Percentiles rank a stretch among this genome's conserved stretches.
These are phyloP conservation scores for Lithohypha guttulata DNA, from an alignment of 2,329 filamentous ascomycete genomes.

Conservation along the genomic window DNA sequence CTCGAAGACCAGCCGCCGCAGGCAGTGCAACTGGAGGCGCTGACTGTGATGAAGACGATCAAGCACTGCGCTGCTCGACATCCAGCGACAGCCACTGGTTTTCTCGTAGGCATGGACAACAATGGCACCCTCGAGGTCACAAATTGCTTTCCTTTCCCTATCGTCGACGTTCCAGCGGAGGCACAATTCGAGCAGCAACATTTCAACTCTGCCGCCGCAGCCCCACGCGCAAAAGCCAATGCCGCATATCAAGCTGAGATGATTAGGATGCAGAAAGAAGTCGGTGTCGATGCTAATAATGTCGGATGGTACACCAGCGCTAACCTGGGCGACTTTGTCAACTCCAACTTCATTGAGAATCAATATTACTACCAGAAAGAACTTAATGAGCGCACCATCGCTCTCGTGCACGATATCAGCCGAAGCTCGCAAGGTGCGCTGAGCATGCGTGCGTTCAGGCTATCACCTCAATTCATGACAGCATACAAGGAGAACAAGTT, in stretches of 20 bases:
- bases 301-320: constrained; percentile 98
- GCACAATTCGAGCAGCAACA: constrained; percentile 59
- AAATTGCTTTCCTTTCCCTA: constrained; percentile 89
- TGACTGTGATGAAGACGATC: constrained; percentile 96
- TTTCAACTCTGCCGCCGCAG: constrained; percentile 68
- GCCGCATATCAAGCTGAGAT: constrained; percentile 85
- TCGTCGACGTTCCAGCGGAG: constrained; percentile 61
- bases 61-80: constrained; percentile 85
- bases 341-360: constrained; percentile 91
- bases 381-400: constrained; percentile 71
- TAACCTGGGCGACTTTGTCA: constrained; percentile 98
- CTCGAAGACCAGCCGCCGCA: constrained; percentile 58
- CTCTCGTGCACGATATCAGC: constrained; percentile 89
- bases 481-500: constrained; percentile 97
- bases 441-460: constrained; percentile 79
- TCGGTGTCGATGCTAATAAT: constrained; percentile 96
- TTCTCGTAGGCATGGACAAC: constrained; percentile 85
- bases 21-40: constrained; percentile 85
- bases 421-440: constrained; percentile 85
- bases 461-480: constrained; percentile 77
- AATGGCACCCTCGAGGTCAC: constrained; percentile 76
- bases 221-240: constrained; percentile 86
- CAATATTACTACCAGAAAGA: constrained; percentile 96
- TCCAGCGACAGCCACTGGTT: constrained; percentile 79
- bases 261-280: constrained; percentile 91